These are phyloP conservation scores for Suillus subaureus DNA, from an alignment of 768 basidiomycete genomes.

Conservation along the genomic window DNA sequence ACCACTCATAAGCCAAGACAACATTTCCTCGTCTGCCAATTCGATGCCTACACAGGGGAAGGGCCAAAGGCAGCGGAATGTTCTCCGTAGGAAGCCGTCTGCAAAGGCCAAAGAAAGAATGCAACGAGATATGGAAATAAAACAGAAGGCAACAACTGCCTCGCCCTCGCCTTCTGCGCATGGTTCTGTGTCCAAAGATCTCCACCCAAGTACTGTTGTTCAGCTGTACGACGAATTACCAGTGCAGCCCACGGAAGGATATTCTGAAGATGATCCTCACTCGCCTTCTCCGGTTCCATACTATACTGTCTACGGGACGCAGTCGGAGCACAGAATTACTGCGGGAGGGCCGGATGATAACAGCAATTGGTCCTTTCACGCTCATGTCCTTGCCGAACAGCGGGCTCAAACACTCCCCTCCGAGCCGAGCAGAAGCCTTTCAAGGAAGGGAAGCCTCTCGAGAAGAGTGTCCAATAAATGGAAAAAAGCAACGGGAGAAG, in stretches of 20 bases:
- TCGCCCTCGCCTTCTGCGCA: background rate
- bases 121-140: slow-evolving; percentile 1
- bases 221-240: slow-evolving; percentile 39
- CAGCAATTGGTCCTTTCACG: slow-evolving; percentile 13
- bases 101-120: slow-evolving; percentile 22
- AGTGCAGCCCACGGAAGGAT: slow-evolving; percentile 17
- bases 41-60: slow-evolving; percentile 10
- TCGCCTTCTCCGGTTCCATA: slow-evolving; percentile 42
- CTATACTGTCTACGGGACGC: slow-evolving; percentile 56
- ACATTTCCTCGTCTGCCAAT: background rate
- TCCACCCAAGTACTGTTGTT: slow-evolving; percentile 46
- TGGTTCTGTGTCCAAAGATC: background rate
- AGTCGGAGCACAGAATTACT: slow-evolving; percentile 45
- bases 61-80: slow-evolving; percentile 30
- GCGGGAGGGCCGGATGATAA: slow-evolving; percentile 46
- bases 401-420: slow-evolving; percentile 1
- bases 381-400: slow-evolving; percentile 11
- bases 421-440: slow-evolving; percentile 12
- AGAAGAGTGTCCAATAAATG: slow-evolving; percentile 41
- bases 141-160: background rate
- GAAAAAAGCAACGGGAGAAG: slow-evolving; percentile 25
- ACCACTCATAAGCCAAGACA: slow-evolving; percentile 17
- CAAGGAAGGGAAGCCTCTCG: slow-evolving; percentile 25
- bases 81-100: slow-evolving; percentile 34
- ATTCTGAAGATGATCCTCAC: slow-evolving; percentile 23